Evolutionary conservation across 805 yeast genomes (phyloP), one percentile per base, ranked within the genome.

Genomic region (Kodamaea restingae): DNA sequence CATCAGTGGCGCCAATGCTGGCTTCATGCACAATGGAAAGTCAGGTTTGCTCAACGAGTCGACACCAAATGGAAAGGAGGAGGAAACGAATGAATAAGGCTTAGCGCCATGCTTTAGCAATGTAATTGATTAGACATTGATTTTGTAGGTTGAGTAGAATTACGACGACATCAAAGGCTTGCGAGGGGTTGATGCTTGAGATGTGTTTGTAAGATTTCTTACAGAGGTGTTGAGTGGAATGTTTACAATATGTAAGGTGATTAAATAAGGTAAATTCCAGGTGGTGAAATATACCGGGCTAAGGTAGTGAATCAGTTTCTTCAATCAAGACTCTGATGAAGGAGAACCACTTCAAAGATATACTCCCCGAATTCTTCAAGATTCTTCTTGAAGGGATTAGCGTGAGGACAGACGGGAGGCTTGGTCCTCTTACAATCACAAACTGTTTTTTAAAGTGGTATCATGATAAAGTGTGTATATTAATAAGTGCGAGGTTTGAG

Each of bases 31-130:
- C 44, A 72, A 72, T 50, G 77, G 78, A 20, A 77, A 75, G 51
- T 74, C 76, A 43, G 64, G 68, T 21, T 63, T 78, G 53, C 78
- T 78, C 56, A 75, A 77, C 39, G 83, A 76, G 49, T 60, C 73
- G 3, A 67, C 71, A 7, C 62, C 66, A 7, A 42, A 37, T 9
- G 24, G 47, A 10, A 54, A 43, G 36, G 21, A 35, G 24, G 32
- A 21, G 26, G 20, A 15, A 15, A 34, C 14, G 29, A 24, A 15
- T 22, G 30, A 34, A 15, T 25, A 27, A 12, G 18, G 10, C 10
- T 6, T 27, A 7, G 14, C 31, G 7, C 14, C 6, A 12, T 7
- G 17, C 31, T 11, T 7, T 7, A 7, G 8, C 7, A n/a, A n/a
- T n/a, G n/a, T n/a, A n/a, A n/a, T n/a, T n/a, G n/a, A n/a, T n/a